Evolutionary conservation across 495 filamentous ascomycete genomes (phyloP), one percentile per base, ranked within the genome.

Genomic region (Cercophora sp.): DNA sequence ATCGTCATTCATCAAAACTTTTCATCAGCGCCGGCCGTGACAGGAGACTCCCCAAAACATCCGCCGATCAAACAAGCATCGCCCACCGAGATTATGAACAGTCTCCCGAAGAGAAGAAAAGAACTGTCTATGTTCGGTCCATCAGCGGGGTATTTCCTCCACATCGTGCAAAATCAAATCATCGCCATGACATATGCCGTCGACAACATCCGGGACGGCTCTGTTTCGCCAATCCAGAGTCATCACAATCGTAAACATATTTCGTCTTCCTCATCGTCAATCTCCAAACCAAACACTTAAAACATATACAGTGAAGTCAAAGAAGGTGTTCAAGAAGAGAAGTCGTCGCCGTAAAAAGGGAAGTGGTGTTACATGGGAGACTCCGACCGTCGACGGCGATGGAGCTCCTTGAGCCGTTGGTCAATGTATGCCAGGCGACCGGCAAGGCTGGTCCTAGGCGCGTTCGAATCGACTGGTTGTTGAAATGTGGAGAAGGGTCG

Each of bases 381-480:
- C 51, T 72, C 66, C 13, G 72, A 72, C 11, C 69, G 64, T 22
- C 58, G 63, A 34, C 56, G 62, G 32, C 68, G 72, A 49, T 67
- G 69, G 54, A 81, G 64, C 43, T 79, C 71, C 60, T 71, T 75
- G 41, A 81, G 68, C 36, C 76, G 74, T 52, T 76, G 69, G 51
- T 78, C 76, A 8, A 81, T 63, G 37, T 78, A 75, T 24, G 73
- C 71, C 24, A 79, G 60, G n/a, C 77, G 75, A 41, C 69, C 66
- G 37, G 72, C 64, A 36, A 75, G 58, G 37, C 58, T 66, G n/a
- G 70, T 54, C 15, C 60, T 52, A 10, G 53, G 42, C 15, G 66
- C 26, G 36, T 45, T 63, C 11, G 67, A 53, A 26, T 69, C 63
- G 11, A 48, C 42, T 26, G 56, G 29, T 34, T 68, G 66, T 20